phyloP scores from a whole-genome alignment of 768 basidiomycete species.

The Boletus pseudopeckii region DNA sequence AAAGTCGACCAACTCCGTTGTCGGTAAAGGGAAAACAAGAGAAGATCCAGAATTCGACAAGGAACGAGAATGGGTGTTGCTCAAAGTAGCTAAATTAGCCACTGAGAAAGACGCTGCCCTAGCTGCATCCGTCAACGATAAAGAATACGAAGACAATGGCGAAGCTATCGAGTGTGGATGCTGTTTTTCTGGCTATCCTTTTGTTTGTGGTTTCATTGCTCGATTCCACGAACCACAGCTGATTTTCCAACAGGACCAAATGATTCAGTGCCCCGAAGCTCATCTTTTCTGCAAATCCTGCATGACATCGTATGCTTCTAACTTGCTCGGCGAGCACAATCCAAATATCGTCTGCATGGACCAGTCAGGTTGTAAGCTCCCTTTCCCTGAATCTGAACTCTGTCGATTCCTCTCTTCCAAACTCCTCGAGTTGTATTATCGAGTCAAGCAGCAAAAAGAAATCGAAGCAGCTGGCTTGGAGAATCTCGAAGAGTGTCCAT shows the following conservation, averaged over 20 bases:
- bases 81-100: slow-evolving; percentile 30
- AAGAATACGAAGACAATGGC: slow-evolving; percentile 46
- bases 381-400: slow-evolving; percentile 69
- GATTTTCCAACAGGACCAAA: slow-evolving; percentile 53
- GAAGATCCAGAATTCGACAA: slow-evolving; percentile 44
- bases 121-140: slow-evolving; percentile 34
- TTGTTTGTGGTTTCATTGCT: slow-evolving; percentile 47
- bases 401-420: slow-evolving; percentile 62
- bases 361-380: slow-evolving; percentile 63
- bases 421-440: slow-evolving; percentile 65
- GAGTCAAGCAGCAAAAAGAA: slow-evolving; percentile 74
- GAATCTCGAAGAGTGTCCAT: slow-evolving; percentile 85
- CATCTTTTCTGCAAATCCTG: slow-evolving; percentile 84
- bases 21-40: slow-evolving; percentile 39
- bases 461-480: slow-evolving; percentile 76
- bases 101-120: slow-evolving; percentile 25
- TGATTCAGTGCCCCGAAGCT: slow-evolving; percentile 86
- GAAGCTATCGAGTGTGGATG: slow-evolving; percentile 84
- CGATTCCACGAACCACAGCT: neutral
- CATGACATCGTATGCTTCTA: slow-evolving; percentile 64
- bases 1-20: slow-evolving; percentile 33
- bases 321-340: slow-evolving; percentile 61
- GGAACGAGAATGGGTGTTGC: slow-evolving; percentile 48
- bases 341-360: slow-evolving; percentile 78
- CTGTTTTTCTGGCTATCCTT: slow-evolving; percentile 71